Evolutionary conservation across 129 eudicot species (phyloP).

Genomic region (Daucus carota): DH1_v3.0 NC_030381.2:27447001-27447500

Average conservation of each 20-base stretch:
- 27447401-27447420: background rate
- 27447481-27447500: background rate
- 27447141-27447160: background rate
- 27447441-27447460: background rate
- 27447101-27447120: background rate
- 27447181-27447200: background rate
- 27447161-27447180: background rate
- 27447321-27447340: background rate
- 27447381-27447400: background rate
- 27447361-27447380: background rate
- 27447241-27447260: background rate
- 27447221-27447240: constrained; percentile 5
- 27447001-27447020: background rate
- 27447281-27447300: too few species aligned
- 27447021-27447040: background rate
- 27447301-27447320: background rate
- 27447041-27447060: background rate
- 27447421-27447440: too few species aligned
- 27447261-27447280: too few species aligned
- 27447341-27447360: background rate
- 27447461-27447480: background rate
- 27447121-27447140: background rate
- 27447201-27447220: constrained; percentile 1
- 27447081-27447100: background rate
- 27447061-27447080: background rate